A percentile compares a stretch with the other conserved stretches of the same genome.
These are phyloP conservation scores for Thinopyrum elongatum DNA, from an alignment of 176 grass and related monocot genomes.

Conservation along the genomic window DNA sequence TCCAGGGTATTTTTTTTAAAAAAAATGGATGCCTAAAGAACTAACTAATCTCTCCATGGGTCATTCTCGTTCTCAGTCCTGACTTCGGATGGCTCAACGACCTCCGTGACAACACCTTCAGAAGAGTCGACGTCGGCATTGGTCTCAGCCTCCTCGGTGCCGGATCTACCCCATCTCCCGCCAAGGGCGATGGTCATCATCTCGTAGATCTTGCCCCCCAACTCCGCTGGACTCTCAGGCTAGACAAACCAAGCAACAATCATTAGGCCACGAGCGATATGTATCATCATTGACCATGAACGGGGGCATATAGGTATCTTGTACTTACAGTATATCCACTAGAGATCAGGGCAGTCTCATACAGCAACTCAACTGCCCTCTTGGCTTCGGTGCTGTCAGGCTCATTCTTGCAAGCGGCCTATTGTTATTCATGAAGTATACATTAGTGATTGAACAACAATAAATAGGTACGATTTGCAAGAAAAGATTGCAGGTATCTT, in stretches of 20 bases:
- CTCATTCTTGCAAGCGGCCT: slow-evolving; percentile 97
- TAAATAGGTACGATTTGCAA: background rate
- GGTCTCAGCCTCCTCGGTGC: slow-evolving; percentile 24
- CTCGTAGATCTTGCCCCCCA: slow-evolving; percentile 95
- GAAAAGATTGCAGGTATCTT: background rate
- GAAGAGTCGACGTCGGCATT: background rate
- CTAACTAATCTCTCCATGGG: slow-evolving; percentile 72
- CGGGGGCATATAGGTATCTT: background rate
- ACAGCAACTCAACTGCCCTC: slow-evolving; percentile 78
- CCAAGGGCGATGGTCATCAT: slow-evolving; percentile 95
- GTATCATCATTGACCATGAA: background rate
- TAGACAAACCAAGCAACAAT: slow-evolving; percentile 20
- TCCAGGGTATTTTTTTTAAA: background rate
- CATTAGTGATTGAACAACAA: background rate
- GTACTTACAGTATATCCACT: slow-evolving; percentile 94
- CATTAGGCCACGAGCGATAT: background rate
- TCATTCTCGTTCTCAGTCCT: slow-evolving; percentile 83
- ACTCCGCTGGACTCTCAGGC: slow-evolving; percentile 86
- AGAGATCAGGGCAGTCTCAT: slow-evolving; percentile 93
- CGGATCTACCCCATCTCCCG: slow-evolving; percentile 83
- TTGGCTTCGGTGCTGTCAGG: slow-evolving; percentile 79
- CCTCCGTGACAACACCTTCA: slow-evolving; percentile 39
- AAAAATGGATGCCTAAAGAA: background rate
- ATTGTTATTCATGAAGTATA: background rate
- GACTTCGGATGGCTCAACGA: slow-evolving; percentile 80